Evolutionary conservation across 768 basidiomycete species (phyloP).

Genomic region (Tephrocybe rancida): DNA sequence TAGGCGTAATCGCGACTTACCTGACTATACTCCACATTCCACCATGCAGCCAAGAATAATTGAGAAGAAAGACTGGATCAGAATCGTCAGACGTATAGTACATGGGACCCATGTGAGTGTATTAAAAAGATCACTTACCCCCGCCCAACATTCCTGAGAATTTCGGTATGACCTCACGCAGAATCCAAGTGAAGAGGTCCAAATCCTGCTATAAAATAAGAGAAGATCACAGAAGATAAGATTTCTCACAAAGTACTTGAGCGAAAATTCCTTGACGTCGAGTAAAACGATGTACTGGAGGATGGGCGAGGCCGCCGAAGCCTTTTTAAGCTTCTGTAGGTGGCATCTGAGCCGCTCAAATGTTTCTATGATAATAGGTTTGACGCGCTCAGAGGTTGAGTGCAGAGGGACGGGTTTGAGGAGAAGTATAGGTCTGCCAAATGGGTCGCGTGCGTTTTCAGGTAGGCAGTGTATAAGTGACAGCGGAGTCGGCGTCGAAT

Average conservation of each 20-base stretch:
- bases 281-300: slow-evolving; percentile 71
- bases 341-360: slow-evolving; percentile 63
- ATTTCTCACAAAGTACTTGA: slow-evolving; percentile 56
- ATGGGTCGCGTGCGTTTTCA: slow-evolving; percentile 52
- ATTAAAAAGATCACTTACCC: slow-evolving; percentile 38
- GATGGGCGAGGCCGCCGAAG: slow-evolving; percentile 32
- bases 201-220: slow-evolving; percentile 42
- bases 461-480: slow-evolving; percentile 57
- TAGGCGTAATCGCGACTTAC: slow-evolving; percentile 38
- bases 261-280: slow-evolving; percentile 59
- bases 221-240: slow-evolving; percentile 11
- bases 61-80: slow-evolving; percentile 63
- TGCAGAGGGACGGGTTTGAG: slow-evolving; percentile 48
- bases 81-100: not conserved
- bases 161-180: slow-evolving; percentile 66
- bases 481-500: slow-evolving; percentile 27
- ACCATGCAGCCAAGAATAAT: slow-evolving; percentile 75
- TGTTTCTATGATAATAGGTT: slow-evolving; percentile 45
- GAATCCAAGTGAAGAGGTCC: slow-evolving; percentile 64
- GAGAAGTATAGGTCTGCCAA: slow-evolving; percentile 67
- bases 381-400: slow-evolving; percentile 37
- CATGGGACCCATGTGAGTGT: not conserved
- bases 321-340: slow-evolving; percentile 49
- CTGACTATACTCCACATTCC: slow-evolving; percentile 68
- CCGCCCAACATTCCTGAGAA: slow-evolving; percentile 80